phyloP scores from a whole-genome alignment of 2,329 filamentous ascomycete species.

The Didymella keratinophila region DNA sequence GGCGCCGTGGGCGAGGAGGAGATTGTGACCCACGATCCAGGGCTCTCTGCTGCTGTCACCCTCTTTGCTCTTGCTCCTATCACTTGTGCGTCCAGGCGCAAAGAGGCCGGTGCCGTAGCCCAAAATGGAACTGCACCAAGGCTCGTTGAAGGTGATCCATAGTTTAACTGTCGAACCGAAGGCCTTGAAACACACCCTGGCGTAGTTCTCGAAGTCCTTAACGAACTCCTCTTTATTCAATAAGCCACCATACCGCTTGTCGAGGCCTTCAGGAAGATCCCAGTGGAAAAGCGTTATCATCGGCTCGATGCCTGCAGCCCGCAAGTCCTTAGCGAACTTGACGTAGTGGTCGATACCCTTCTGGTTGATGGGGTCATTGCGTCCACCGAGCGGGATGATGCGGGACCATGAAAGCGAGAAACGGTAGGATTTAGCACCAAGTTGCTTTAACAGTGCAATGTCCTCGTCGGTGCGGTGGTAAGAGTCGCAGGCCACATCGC shows the following conservation, averaged over 20 bases:
- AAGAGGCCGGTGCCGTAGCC: conserved; percentile 81
- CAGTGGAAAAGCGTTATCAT: conserved; percentile 88
- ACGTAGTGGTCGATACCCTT: conserved; percentile 79
- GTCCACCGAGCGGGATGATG: conserved; percentile 84
- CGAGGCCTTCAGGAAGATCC: conserved; percentile 77
- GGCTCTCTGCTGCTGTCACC: conserved; percentile 80
- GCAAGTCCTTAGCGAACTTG: conserved; percentile 78
- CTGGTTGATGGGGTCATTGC: conserved; percentile 81
- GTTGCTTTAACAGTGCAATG: conserved; percentile 76
- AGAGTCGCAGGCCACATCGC: conserved; percentile 83
- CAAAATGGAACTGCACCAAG: conserved; percentile 82
- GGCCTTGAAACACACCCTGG: conserved; percentile 76
- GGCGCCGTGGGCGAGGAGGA: conserved; percentile 79
- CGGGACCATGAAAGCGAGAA: conserved; percentile 86
- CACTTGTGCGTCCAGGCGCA: conserved; percentile 82
- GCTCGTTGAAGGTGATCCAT: conserved; percentile 93
- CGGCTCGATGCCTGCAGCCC: conserved; percentile 77
- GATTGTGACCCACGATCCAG: conserved; percentile 82
- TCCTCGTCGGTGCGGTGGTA: conserved; percentile 83
- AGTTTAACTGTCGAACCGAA: conserved; percentile 78
- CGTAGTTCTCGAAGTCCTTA: conserved; percentile 80
- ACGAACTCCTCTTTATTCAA: conserved; percentile 84
- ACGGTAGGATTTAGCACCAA: conserved; percentile 78
- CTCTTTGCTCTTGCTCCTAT: conserved; percentile 72
- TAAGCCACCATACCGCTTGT: conserved; percentile 82